Conservation (phyloP, 1,284 basidiomycete species). For the Trametes sp. region DNA sequence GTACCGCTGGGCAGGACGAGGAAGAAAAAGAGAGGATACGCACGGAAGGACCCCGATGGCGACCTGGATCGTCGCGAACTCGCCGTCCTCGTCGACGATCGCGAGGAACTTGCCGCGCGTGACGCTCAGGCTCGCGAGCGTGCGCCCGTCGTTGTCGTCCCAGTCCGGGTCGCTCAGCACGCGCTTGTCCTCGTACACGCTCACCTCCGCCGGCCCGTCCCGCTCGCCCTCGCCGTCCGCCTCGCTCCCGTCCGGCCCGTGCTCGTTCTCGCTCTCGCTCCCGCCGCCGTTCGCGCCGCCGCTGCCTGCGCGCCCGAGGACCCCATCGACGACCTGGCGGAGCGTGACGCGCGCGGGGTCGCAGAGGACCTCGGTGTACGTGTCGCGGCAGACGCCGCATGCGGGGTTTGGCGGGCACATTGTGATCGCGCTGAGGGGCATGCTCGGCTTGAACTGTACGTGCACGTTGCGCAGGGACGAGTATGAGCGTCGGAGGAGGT, state of each 20-base stretch:
- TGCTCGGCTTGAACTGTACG: constrained; percentile 76
- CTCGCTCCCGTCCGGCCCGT: constrained; percentile 44
- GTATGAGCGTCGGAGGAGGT: constrained; percentile 76
- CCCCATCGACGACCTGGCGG: constrained; percentile 73
- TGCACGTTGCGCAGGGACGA: constrained; percentile 71
- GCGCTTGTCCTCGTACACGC: constrained; percentile 86
- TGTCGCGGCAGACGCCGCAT: constrained; percentile 90
- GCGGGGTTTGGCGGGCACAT: constrained; percentile 71
- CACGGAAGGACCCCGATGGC: constrained; percentile 76
- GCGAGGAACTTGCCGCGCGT: constrained; percentile 83
- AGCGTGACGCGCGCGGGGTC: constrained; percentile 74
- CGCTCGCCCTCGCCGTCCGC: constrained; percentile 37
- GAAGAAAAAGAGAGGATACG: constrained; percentile 49
- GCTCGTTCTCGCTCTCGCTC: neutral
- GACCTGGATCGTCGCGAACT: constrained; percentile 76
- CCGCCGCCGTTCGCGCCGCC: neutral
- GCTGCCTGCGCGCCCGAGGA: constrained; percentile 56
- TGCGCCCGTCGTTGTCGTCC: constrained; percentile 82
- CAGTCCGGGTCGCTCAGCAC: constrained; percentile 89
- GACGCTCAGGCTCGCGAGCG: constrained; percentile 76
- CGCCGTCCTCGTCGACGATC: constrained; percentile 90
- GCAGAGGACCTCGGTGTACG: constrained; percentile 79
- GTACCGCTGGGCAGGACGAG: constrained; percentile 5
- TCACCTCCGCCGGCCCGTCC: constrained; percentile 65
- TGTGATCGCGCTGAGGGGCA: constrained; percentile 74